A percentile compares a stretch with the other conserved stretches of the same genome.
Conservation (phyloP, 208 protist species). For the Leishmania tropica region DNA sequence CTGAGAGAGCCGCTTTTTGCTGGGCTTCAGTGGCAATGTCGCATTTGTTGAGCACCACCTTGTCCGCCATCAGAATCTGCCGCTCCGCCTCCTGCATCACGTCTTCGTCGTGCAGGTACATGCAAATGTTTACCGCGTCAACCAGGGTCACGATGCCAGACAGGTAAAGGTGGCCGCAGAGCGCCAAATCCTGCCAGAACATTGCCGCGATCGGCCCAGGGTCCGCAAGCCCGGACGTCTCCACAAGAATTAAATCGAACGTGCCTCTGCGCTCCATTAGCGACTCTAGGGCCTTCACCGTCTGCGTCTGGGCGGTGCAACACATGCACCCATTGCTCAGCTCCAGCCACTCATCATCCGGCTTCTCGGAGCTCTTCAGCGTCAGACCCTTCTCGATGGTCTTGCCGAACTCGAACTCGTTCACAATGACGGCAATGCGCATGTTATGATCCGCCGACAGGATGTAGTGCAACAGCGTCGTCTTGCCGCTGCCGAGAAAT, state of each 20-base stretch:
- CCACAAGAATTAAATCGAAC: constrained; percentile 92
- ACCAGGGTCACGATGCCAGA: constrained; percentile 91
- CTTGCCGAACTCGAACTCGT: constrained; percentile 93
- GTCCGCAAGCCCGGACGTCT: constrained; percentile 93
- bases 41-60: constrained; percentile 95
- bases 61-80: constrained; percentile 94
- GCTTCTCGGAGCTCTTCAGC: constrained; percentile 89
- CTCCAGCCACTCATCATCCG: constrained; percentile 96
- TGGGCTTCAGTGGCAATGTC: constrained; percentile 81
- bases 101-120: constrained; percentile 73
- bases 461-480: constrained; percentile 93
- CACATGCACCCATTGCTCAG: constrained; percentile 96
- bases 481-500: constrained; percentile 95
- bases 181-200: constrained; percentile 94
- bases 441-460: constrained; percentile 87
- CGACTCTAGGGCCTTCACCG: constrained; percentile 82
- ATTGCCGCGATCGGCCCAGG: constrained; percentile 92
- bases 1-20: constrained; percentile 40
- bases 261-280: constrained; percentile 85
- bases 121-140: constrained; percentile 86
- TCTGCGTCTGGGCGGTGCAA: constrained; percentile 93
- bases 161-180: constrained; percentile 82
- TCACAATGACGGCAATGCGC: constrained; percentile 95
- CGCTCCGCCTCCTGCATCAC: constrained; percentile 70
- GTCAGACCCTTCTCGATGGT: constrained; percentile 92